These are phyloP conservation scores for Penicillium longicatenatum DNA, from an alignment of 495 filamentous ascomycete genomes.

Conservation along the genomic window DNA sequence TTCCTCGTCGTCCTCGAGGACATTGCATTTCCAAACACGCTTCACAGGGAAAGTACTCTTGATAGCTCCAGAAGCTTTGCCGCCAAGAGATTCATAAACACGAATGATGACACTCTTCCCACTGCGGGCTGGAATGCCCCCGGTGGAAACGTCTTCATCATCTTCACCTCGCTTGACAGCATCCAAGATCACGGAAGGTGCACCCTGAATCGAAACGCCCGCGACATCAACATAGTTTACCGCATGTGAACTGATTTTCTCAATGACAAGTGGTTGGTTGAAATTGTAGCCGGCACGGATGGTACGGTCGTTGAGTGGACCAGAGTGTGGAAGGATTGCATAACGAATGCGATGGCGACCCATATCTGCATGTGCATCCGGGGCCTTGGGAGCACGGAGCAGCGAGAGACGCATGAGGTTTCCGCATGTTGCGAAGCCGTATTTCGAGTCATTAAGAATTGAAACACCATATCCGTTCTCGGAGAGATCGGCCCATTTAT, in stretches of 20 bases:
- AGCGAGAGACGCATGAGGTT: conserved; percentile 89
- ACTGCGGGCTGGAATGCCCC: conserved; percentile 65
- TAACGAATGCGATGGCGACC: conserved; percentile 86
- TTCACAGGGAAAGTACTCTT: conserved; percentile 66
- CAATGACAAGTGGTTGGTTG: conserved; percentile 75
- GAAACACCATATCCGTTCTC: conserved; percentile 91
- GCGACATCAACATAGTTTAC: conserved; percentile 36
- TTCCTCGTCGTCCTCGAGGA: conserved; percentile 62
- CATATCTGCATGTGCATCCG: conserved; percentile 97
- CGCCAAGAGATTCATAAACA: conserved; percentile 91
- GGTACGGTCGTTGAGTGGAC: conserved; percentile 67
- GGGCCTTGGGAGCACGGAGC: conserved; percentile 90
- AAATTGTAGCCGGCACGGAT: conserved; percentile 86
- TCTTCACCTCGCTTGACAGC: conserved; percentile 92
- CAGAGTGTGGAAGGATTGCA: conserved; percentile 85
- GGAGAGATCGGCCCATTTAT: conserved; percentile 96
- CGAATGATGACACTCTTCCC: conserved; percentile 80
- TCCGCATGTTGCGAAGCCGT: conserved; percentile 92
- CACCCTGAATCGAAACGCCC: conserved; percentile 57
- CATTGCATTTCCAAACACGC: conserved; percentile 78
- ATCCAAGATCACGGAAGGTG: conserved; percentile 71
- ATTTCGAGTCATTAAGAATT: conserved; percentile 94
- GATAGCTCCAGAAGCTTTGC: conserved; percentile 68
- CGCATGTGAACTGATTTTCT: conserved; percentile 22
- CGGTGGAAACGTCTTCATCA: conserved; percentile 81